Percentiles rank a stretch among this genome's conserved stretches.
Evolutionary conservation across 441 rosid genomes (phyloP).

Genomic region (Populus trichocarpa): DNA sequence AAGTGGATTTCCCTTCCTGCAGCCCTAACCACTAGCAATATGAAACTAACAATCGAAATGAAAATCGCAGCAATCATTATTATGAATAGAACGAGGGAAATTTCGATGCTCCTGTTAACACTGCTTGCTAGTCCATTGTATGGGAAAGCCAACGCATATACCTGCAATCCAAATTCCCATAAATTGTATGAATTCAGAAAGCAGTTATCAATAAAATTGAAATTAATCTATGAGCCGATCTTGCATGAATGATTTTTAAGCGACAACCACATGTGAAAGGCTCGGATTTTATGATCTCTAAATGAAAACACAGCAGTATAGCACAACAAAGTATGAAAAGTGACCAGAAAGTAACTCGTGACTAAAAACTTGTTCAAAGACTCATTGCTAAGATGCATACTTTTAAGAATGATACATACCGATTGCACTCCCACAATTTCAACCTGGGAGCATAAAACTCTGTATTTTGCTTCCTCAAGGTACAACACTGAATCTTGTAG

Average conservation of each 20-base stretch:
- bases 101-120: constrained; percentile 19
- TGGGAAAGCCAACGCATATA: constrained; percentile 48
- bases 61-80: constrained; percentile 21
- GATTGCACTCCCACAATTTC: constrained; percentile 34
- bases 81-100: constrained; percentile 27
- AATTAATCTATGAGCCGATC: not conserved
- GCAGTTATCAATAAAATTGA: no score
- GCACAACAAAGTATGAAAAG: not conserved
- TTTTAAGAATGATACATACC: constrained; percentile 22
- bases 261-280: no score
- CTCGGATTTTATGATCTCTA: no score
- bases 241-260: not conserved
- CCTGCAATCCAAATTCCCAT: constrained; percentile 36
- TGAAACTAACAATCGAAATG: constrained; percentile 27
- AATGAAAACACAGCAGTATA: no score
- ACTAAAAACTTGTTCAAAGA: no score
- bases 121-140: constrained; percentile 19
- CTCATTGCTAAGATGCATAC: no score
- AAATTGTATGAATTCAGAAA: not conserved
- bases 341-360: no score
- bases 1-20: constrained; percentile 45
- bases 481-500: constrained; percentile 9
- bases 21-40: constrained; percentile 35
- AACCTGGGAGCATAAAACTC: constrained; percentile 35
- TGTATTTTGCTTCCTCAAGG: constrained; percentile 22